These are phyloP conservation scores for Discostella stelligera DNA, from an alignment of 352 stramenopile genomes.

Conservation along the genomic window DNA sequence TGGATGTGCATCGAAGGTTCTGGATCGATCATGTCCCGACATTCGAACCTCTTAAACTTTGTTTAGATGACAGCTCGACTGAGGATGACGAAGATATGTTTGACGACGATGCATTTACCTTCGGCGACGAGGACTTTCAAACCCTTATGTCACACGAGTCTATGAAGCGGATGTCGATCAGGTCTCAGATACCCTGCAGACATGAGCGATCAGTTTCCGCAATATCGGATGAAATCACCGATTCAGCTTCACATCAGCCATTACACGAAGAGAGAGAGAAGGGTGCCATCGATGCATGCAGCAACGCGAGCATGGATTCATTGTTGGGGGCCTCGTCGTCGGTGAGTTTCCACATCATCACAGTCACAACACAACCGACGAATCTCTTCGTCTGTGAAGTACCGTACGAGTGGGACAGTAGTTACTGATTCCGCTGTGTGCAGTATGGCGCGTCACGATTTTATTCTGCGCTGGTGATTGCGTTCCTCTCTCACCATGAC, in stretches of 20 bases:
- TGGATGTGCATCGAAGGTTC: background rate
- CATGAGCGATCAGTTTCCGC: background rate
- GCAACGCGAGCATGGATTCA: conserved; percentile 13
- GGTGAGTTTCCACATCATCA: conserved; percentile 13
- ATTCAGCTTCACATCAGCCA: background rate
- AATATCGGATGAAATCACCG: background rate
- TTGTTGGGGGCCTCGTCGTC: conserved; percentile 29
- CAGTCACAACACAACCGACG: background rate
- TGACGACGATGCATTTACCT: conserved; percentile 51
- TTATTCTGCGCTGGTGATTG: background rate
- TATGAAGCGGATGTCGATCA: conserved; percentile 15
- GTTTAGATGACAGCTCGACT: conserved; percentile 47
- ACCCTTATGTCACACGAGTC: conserved; percentile 35
- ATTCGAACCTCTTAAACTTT: conserved; percentile 49
- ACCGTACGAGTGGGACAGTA: too few relatives aligned
- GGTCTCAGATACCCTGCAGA: conserved; percentile 1
- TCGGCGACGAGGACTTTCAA: conserved; percentile 54
- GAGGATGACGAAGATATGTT: conserved; percentile 57
- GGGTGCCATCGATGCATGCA: background rate
- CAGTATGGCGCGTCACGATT: conserved; percentile 5
- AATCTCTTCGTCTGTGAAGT: too few relatives aligned
- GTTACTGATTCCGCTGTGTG: conserved; percentile 7
- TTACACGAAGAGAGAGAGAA: conserved; percentile 15
- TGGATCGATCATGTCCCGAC: conserved; percentile 12
- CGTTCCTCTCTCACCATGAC: background rate